Conservation (phyloP, 495 filamentous ascomycete genomes). For the Endocarpon pusillum region DNA sequence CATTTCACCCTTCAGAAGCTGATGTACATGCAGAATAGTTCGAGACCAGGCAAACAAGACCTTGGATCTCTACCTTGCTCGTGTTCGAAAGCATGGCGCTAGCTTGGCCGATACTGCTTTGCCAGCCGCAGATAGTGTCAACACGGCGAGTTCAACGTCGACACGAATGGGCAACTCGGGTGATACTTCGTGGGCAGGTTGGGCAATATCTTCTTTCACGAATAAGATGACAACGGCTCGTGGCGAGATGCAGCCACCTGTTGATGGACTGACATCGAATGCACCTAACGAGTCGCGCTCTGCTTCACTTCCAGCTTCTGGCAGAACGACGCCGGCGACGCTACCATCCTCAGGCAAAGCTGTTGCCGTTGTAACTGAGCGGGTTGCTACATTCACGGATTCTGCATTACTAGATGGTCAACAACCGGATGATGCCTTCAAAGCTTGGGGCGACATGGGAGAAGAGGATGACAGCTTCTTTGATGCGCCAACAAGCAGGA, state of each 20-base stretch:
- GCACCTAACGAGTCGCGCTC: constrained; percentile 23
- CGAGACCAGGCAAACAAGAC: constrained; percentile 86
- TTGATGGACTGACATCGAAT: constrained; percentile 15
- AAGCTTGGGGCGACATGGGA: constrained; percentile 57
- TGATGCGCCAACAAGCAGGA: constrained; percentile 22
- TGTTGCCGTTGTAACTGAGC: too few species aligned
- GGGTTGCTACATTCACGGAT: constrained; percentile 22
- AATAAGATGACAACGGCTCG: constrained; percentile 73
- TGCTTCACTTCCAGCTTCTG: constrained; percentile 30
- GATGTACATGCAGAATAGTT: constrained; percentile 40
- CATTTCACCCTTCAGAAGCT: constrained; percentile 1
- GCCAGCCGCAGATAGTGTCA: constrained; percentile 27
- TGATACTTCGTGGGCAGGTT: constrained; percentile 74
- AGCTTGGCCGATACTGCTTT: constrained; percentile 69
- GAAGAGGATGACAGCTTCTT: constrained; percentile 32
- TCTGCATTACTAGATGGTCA: constrained; percentile 23
- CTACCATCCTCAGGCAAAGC: constrained; percentile 38
- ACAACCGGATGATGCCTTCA: constrained; percentile 38
- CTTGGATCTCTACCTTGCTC: constrained; percentile 72
- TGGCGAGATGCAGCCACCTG: constrained; percentile 57
- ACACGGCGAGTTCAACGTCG: constrained; percentile 22
- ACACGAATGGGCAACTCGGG: constrained; percentile 65
- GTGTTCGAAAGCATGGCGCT: constrained; percentile 57
- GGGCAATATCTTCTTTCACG: constrained; percentile 98
- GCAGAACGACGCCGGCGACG: constrained; percentile 19